Conservation (phyloP, 2,329 filamentous ascomycete genomes). For the Ophiostoma piceae region DNA sequence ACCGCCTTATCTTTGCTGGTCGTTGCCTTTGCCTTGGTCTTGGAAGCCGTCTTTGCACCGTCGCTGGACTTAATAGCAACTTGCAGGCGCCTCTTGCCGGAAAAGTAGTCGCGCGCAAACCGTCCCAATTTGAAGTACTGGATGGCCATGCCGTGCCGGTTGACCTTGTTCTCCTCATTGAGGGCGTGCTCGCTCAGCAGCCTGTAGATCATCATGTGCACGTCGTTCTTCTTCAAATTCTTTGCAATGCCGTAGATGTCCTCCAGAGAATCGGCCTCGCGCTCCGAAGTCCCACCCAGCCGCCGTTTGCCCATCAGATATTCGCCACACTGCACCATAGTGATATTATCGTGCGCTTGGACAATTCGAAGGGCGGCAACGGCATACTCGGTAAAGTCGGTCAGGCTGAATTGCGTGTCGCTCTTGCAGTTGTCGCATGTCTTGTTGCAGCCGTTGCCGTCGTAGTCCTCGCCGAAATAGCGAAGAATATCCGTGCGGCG, state of each 20-base stretch:
- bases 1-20: constrained; percentile 24
- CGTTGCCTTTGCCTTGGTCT: constrained; percentile 15
- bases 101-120: constrained; percentile 41
- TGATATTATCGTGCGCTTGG: constrained; percentile 55
- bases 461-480: constrained; percentile 91
- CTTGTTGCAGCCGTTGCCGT: constrained; percentile 62
- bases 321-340: constrained; percentile 76
- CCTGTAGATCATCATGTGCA: constrained; percentile 77
- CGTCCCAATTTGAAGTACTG: constrained; percentile 61
- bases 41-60: neutral
- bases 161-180: constrained; percentile 62
- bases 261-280: constrained; percentile 46
- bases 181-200: constrained; percentile 71
- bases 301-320: constrained; percentile 67
- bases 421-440: constrained; percentile 88
- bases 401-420: constrained; percentile 59
- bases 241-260: constrained; percentile 64
- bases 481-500: constrained; percentile 78
- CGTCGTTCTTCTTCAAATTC: constrained; percentile 65
- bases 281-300: constrained; percentile 33
- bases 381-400: constrained; percentile 74
- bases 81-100: constrained; percentile 41
- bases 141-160: constrained; percentile 61
- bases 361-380: constrained; percentile 66
- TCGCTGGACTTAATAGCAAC: constrained; percentile 39